Base-by-base conservation (phyloP, 2,329 filamentous ascomycete genomes). In the Trichoderma sp. region DNA sequence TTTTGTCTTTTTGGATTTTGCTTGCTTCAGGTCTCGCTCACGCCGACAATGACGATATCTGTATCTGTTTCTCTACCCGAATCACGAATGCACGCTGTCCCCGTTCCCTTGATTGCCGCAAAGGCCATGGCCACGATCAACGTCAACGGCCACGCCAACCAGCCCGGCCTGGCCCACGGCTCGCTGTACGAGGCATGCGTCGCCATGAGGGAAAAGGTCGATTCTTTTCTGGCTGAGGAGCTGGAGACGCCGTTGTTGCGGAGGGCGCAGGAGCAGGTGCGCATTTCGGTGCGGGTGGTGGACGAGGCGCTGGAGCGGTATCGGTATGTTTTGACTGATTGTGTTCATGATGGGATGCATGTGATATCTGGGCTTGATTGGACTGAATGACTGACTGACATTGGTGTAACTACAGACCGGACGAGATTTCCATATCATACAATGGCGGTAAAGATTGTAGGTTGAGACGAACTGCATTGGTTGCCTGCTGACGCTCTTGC, bases 371-470 rank as follows among this genome's bases (percentile, higher is more conserved):
- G 14, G 18, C 4, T 9, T 39, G 36, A 39, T 39, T 51, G 30
- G 8, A 32, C 4, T 43, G 47, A 24, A 24, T 24, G 28, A 39
- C 15, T 39, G 3, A 18, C 47, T 56, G 26, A 26, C 12, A 21
- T 24, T 14, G 51, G n/a, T 51, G 18, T 34, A 12, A 30, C 39
- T 58, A 73, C 77, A 96, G 93, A 72, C 88, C 92, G 74, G 87
- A 91, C 72, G 88, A 97, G 79, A 87, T 98, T 73, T 94, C 95
- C 6, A 86, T 98, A 74, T 97, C 95, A 71, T 99, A 98, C 83
- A 99, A 99, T 78, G 96, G 96, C 79, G 96, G 96, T 73, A 99
- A 99, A 82, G 96, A 98, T 86, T 98, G 95, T 70, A 61, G 66
- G 57, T 61, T 6, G 47, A 21, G 9, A 51, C 43, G n/a, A 21